Conservation (phyloP, 2,329 filamentous ascomycete genomes). For the Apiospora pterosperma region DNA sequence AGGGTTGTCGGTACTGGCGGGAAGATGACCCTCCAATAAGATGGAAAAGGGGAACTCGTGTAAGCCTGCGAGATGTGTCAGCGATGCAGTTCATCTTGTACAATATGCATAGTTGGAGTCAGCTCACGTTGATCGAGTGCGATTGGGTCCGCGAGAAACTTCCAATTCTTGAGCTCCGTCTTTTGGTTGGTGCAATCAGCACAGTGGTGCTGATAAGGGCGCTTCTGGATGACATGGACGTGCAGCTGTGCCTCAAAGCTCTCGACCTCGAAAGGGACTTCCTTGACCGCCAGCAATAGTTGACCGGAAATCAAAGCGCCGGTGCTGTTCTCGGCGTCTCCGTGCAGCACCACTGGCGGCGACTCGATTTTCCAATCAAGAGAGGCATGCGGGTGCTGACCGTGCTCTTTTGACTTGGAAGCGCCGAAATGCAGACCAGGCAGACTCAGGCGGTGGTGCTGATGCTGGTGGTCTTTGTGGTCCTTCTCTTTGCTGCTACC, state of each 20-base stretch:
- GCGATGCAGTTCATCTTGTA: slow-evolving; percentile 8
- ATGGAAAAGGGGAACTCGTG: slow-evolving; percentile 89
- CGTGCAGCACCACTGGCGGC: slow-evolving; percentile 82
- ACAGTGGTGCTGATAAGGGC: slow-evolving; percentile 78
- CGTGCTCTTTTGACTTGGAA: slow-evolving; percentile 35
- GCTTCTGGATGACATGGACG: slow-evolving; percentile 72
- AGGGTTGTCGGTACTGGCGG: slow-evolving; percentile 73
- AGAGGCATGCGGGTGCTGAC: slow-evolving; percentile 35
- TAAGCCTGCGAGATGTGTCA: slow-evolving; percentile 42
- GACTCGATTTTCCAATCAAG: slow-evolving; percentile 71
- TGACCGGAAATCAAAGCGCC: slow-evolving; percentile 85
- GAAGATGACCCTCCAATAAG: slow-evolving; percentile 80
- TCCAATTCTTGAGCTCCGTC: slow-evolving; percentile 76
- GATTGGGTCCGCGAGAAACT: slow-evolving; percentile 61
- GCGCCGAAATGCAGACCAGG: slow-evolving; percentile 39
- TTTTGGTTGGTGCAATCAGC: slow-evolving; percentile 68
- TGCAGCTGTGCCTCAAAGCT: slow-evolving; percentile 70
- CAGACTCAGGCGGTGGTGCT: slow-evolving; percentile 31
- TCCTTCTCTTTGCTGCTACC: slow-evolving; percentile 33
- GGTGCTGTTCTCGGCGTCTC: slow-evolving; percentile 68
- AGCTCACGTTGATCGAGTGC: slow-evolving; percentile 45
- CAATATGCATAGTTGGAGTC: slow-evolving; percentile 5
- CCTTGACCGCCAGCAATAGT: slow-evolving; percentile 69
- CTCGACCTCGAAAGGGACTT: slow-evolving; percentile 64
- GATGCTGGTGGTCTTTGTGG: slow-evolving; percentile 19